Evolutionary conservation across 768 basidiomycete genomes (phyloP).

Genomic region (Xerocomus potaroensis): DNA sequence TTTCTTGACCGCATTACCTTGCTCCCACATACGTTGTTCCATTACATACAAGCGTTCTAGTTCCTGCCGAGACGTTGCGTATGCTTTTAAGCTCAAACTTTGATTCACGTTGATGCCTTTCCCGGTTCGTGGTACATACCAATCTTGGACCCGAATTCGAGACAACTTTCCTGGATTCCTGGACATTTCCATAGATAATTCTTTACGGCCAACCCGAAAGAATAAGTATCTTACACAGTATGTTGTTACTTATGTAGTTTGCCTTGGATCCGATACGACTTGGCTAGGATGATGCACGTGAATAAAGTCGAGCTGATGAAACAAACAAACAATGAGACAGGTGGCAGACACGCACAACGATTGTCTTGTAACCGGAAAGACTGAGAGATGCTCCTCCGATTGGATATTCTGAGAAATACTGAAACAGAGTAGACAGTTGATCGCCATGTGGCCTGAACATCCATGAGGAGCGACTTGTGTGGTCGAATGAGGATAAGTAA

Average conservation of each 20-base stretch:
- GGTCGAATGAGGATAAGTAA: not conserved
- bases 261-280: not conserved
- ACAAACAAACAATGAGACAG: too few relatives aligned
- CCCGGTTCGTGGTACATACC: slow-evolving; percentile 5
- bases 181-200: not conserved
- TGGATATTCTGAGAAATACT: too few relatives aligned
- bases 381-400: too few relatives aligned
- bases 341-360: too few relatives aligned
- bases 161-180: slow-evolving; percentile 9
- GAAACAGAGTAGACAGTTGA: too few relatives aligned
- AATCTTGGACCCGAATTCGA: slow-evolving; percentile 7
- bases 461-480: too few relatives aligned
- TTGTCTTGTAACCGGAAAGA: too few relatives aligned
- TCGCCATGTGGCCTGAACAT: too few relatives aligned
- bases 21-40: slow-evolving; percentile 15
- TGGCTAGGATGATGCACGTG: not conserved
- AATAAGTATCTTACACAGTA: not conserved
- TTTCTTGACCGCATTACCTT: slow-evolving; percentile 17
- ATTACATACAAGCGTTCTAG: slow-evolving; percentile 22
- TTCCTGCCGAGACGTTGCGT: slow-evolving; percentile 20
- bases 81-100: slow-evolving; percentile 23
- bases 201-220: not conserved
- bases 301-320: not conserved
- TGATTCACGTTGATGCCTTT: slow-evolving; percentile 8
- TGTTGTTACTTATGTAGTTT: not conserved